A percentile compares a stretch with the other conserved stretches of the same genome.
Evolutionary conservation across 306 rosid genomes (phyloP).

Genomic region (Quercus aquifolioides): DNA sequence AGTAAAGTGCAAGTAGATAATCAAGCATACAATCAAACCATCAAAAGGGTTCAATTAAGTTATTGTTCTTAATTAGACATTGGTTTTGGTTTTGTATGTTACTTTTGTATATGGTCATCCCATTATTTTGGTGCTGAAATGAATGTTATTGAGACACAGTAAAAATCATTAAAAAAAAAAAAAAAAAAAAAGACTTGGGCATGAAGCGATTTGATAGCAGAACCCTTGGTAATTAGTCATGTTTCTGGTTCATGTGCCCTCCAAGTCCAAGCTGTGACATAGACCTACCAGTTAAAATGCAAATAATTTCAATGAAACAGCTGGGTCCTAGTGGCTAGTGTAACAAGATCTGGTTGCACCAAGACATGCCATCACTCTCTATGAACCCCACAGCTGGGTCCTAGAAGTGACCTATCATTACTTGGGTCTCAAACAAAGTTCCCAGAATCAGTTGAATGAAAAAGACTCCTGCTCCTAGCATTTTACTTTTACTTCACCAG

Average conservation of each 20-base stretch:
- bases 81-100: no score
- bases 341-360: background rate
- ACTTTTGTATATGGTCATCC: no score
- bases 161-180: no score
- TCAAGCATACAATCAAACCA: no score
- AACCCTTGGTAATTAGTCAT: background rate
- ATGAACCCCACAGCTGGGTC: background rate
- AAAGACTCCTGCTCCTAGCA: background rate
- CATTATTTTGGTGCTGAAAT: no score
- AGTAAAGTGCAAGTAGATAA: no score
- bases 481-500: background rate
- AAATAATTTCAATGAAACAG: background rate
- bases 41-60: no score
- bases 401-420: background rate
- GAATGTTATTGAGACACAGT: no score
- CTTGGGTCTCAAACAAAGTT: background rate
- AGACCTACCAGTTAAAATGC: background rate
- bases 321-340: background rate
- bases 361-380: background rate
- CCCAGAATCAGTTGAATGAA: background rate
- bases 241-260: background rate
- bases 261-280: background rate
- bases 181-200: no score
- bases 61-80: no score
- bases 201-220: background rate